A percentile compares a stretch with the other conserved stretches of the same genome.
Conservation (phyloP, 257 asterid genomes). For the Datura wrightii region DNA sequence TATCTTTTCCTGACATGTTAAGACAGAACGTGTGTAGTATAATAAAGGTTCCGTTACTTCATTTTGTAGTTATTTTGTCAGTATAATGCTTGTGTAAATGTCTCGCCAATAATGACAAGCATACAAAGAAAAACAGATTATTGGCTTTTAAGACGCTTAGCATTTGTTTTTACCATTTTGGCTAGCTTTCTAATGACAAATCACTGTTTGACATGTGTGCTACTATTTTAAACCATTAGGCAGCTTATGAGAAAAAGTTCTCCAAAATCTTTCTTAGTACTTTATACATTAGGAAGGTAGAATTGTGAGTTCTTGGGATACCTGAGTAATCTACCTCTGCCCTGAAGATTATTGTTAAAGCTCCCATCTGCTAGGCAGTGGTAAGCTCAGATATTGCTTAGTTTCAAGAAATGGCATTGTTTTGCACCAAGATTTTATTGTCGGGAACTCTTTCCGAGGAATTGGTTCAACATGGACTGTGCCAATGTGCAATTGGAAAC, state of each 20-base stretch:
- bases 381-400: conserved; percentile 12
- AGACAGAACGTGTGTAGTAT: not conserved
- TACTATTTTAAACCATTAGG: not conserved
- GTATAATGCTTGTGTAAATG: not conserved
- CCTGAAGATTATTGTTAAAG: not conserved
- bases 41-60: not conserved
- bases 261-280: not conserved
- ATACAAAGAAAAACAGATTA: conserved; percentile 8
- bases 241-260: conserved; percentile 10
- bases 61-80: not conserved
- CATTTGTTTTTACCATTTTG: not conserved
- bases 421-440: not conserved
- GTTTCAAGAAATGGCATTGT: not conserved
- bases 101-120: not conserved
- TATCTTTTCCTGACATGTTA: not conserved
- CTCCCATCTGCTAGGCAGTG: not conserved
- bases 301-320: not conserved
- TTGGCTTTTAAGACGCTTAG: conserved; percentile 10
- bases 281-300: not conserved
- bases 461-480: conserved; percentile 5
- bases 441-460: not conserved
- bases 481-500: not conserved
- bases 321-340: not conserved
- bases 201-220: conserved; percentile 5
- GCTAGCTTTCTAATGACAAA: not conserved